These are phyloP conservation scores for Telfairia occidentalis DNA, from an alignment of 331 rosid species.

Conservation along the genomic window DNA sequence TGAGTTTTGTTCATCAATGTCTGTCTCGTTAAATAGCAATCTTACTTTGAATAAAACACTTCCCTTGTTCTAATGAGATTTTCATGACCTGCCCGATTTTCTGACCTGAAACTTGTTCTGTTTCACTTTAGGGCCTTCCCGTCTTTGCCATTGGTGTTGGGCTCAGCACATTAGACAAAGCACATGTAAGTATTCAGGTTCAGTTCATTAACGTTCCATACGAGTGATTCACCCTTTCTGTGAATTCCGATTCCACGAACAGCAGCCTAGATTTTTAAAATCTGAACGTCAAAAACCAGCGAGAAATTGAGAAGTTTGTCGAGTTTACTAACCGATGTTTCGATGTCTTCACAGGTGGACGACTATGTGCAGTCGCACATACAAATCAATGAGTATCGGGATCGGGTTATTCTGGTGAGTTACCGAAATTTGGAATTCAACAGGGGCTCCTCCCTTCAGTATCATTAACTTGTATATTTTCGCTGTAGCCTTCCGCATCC, in stretches of 20 bases:
- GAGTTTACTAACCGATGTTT: not conserved
- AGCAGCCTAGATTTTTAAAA: not conserved
- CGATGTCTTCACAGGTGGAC: constrained; percentile 44
- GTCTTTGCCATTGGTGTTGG: constrained; percentile 75
- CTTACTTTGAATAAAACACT: not conserved
- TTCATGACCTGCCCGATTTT: not conserved
- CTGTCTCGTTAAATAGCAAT: not conserved
- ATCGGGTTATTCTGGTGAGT: constrained; percentile 67
- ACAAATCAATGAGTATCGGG: constrained; percentile 90
- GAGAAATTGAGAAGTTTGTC: not conserved
- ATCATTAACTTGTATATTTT: constrained; percentile 5
- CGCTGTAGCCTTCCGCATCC: constrained; percentile 72
- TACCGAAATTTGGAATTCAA: constrained; percentile 12
- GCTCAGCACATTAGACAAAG: constrained; percentile 77
- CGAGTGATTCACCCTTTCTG: not conserved
- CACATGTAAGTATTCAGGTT: constrained; percentile 50
- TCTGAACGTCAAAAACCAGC: not conserved
- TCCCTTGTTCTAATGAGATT: not conserved
- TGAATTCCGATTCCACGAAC: not conserved
- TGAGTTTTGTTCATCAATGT: constrained; percentile 22
- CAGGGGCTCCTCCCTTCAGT: not conserved
- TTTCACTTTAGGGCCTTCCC: constrained; percentile 64
- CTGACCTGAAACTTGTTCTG: constrained; percentile 1
- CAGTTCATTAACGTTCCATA: not conserved
- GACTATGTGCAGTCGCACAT: constrained; percentile 97